A percentile compares a stretch with the other conserved stretches of the same genome.
Evolutionary conservation across 305 asterid genomes (phyloP).

Genomic region (Fraxinus albicans): DNA sequence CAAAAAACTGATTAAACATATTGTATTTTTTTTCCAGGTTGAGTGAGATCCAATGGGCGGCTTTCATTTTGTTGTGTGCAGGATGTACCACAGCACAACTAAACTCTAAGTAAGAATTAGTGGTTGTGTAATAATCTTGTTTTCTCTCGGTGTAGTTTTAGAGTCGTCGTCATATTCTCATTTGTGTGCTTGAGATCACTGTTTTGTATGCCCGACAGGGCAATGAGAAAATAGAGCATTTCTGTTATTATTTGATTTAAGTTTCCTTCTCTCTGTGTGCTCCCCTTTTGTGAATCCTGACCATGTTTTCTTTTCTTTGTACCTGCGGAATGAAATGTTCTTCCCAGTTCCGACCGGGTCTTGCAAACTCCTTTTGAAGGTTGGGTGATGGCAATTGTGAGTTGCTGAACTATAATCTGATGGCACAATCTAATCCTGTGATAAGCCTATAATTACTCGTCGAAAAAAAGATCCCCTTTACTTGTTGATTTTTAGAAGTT

Average conservation of each 20-base stretch:
- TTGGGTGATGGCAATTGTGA: slow-evolving; percentile 99
- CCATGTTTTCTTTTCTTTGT: slow-evolving; percentile 19
- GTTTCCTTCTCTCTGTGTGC: slow-evolving; percentile 8
- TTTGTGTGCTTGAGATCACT: neutral
- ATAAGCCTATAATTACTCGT: slow-evolving; percentile 8
- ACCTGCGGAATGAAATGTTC: slow-evolving; percentile 32
- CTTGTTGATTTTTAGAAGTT: neutral
- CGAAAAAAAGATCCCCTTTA: slow-evolving; percentile 8
- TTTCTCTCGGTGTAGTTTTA: slow-evolving; percentile 11
- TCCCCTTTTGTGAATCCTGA: slow-evolving; percentile 18
- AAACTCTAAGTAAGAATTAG: slow-evolving; percentile 67
- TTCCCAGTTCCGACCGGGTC: slow-evolving; percentile 82
- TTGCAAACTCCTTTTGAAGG: slow-evolving; percentile 94
- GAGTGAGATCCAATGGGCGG: slow-evolving; percentile 97
- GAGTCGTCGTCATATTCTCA: neutral
- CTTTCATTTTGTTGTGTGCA: slow-evolving; percentile 86
- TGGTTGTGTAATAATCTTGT: slow-evolving; percentile 12
- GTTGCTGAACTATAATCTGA: slow-evolving; percentile 41
- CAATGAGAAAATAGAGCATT: slow-evolving; percentile 6
- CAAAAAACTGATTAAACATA: slow-evolving; percentile 15
- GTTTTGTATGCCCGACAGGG: neutral
- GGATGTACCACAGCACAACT: slow-evolving; percentile 99
- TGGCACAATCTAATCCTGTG: slow-evolving; percentile 2
- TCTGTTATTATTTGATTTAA: slow-evolving; percentile 6
- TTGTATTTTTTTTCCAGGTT: slow-evolving; percentile 48